Base-by-base conservation (phyloP, 805 yeast species). In the Teunomyces pallodes region DNA sequence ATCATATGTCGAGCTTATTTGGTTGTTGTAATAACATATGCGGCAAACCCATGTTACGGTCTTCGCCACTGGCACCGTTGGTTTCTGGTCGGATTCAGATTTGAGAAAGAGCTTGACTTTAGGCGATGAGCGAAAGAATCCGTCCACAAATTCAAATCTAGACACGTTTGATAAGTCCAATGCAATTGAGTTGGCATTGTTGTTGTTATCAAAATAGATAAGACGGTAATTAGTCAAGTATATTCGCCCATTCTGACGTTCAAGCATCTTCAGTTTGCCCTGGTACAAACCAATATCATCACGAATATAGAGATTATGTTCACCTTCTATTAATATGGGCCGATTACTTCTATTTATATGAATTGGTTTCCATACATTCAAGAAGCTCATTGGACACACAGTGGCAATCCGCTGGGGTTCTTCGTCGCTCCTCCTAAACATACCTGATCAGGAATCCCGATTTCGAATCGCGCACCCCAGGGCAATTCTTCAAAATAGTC, bases 1-100 rank as follows among this genome's bases (percentile, higher is more conserved):
- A 39, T 64, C 61, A 13, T 53, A 49, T 8, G 53, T 52, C 10
- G 54, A 41, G 7, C 50, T 35, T 20, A 65, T 51, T 40, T 59
- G 65, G 58, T 90, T 89, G 24, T 83, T 73, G 60, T 74, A 87
- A n/a, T 82, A 81, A 65, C 99, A 92, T 3, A 94, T 91, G n/a
- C 86, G 85, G 63, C 99, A 92, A 1, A 78, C 76, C 99, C 99
- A 92, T 5, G 41, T 38, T 1, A 38, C 29, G 7, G 30, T 10
- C 42, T 36, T 45, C n/a, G 46, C 27, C 43, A 32, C 24, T 12
- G 20, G 38, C 31, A 3, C n/a, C n/a, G 27, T 43, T 16, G 45
- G 30, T n/a, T 42, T 32, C 12, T 20, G 32, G 16, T 31, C 45
- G 9, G 17, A 54, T 36, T 52, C 45, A 9, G 17, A 54, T 38